Conservation (phyloP, 2,329 filamentous ascomycete genomes). For the Ophiostoma populinum region DNA sequence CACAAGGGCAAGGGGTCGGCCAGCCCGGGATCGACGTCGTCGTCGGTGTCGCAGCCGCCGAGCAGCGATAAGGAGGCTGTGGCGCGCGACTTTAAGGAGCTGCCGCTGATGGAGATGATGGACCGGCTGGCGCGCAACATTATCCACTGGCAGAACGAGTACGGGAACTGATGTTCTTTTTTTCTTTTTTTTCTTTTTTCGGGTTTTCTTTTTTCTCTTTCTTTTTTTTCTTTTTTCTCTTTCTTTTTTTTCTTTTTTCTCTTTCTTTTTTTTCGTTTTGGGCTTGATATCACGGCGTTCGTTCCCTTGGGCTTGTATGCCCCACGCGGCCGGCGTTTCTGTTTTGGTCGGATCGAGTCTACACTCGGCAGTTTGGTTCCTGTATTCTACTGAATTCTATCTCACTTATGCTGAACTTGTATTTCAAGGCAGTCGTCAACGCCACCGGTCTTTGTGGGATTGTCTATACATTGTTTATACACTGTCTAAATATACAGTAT, state of each 20-base stretch:
- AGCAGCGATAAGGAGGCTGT: too few relatives aligned
- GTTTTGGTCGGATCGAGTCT: neutral
- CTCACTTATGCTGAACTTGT: too few relatives aligned
- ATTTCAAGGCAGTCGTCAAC: too few relatives aligned
- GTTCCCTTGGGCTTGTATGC: too few relatives aligned
- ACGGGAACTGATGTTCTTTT: conserved; percentile 17
- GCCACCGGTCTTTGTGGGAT: too few relatives aligned
- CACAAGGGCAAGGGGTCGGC: neutral
- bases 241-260: neutral
- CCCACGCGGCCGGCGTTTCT: neutral
- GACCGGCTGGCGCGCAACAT: conserved; percentile 65
- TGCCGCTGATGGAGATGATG: conserved; percentile 81
- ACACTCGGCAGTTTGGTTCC: neutral
- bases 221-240: neutral
- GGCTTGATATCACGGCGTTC: neutral
- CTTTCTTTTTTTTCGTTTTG: neutral
- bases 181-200: neutral
- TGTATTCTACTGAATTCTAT: too few relatives aligned
- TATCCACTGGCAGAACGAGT: conserved; percentile 72
- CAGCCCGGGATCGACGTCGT: conserved; percentile 1
- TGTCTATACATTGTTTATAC: too few relatives aligned
- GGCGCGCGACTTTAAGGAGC: conserved; percentile 57
- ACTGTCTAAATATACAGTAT: too few relatives aligned
- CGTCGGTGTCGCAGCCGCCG: too few relatives aligned
- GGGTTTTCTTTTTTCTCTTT: conserved; percentile 3